phyloP scores from a whole-genome alignment of 176 grass and related monocot genomes.

The Eleusine indica region DNA sequence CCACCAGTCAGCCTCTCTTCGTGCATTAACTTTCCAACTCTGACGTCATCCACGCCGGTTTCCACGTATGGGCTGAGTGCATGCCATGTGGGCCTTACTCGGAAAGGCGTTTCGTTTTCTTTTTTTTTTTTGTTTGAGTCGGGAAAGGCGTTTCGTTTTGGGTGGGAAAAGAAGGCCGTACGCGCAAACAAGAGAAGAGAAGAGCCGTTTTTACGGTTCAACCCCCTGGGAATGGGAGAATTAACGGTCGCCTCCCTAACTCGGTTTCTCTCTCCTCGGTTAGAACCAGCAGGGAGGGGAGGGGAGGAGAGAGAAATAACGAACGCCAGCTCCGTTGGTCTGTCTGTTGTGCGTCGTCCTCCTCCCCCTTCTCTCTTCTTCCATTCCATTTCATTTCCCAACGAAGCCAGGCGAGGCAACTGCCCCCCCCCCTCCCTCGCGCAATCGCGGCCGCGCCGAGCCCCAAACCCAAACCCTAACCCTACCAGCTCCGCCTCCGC shows the following conservation, averaged over 20 bases:
- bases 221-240: background rate
- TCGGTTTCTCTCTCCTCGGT: background rate
- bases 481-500: conserved; percentile 18
- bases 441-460: conserved; percentile 17
- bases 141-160: too few relatives aligned
- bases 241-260: conserved; percentile 53
- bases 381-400: conserved; percentile 21
- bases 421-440: background rate
- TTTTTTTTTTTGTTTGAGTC: too few relatives aligned
- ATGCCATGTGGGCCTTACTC: conserved; percentile 31
- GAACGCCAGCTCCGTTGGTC: conserved; percentile 33
- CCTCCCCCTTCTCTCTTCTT: background rate
- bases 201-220: background rate
- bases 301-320: conserved; percentile 49
- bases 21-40: background rate
- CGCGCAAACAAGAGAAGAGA: background rate
- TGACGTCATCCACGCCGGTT: conserved; percentile 3
- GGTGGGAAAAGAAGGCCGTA: background rate
- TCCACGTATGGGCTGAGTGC: conserved; percentile 8
- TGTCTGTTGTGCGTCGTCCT: conserved; percentile 7
- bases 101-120: conserved; percentile 3
- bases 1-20: fast-evolving
- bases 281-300: background rate
- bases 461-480: conserved; percentile 49
- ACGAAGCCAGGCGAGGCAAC: background rate